Percentiles rank a stretch among this genome's conserved stretches.
Evolutionary conservation across 257 asterid genomes (phyloP).

Genomic region (Nicotiana attenuata): DNA sequence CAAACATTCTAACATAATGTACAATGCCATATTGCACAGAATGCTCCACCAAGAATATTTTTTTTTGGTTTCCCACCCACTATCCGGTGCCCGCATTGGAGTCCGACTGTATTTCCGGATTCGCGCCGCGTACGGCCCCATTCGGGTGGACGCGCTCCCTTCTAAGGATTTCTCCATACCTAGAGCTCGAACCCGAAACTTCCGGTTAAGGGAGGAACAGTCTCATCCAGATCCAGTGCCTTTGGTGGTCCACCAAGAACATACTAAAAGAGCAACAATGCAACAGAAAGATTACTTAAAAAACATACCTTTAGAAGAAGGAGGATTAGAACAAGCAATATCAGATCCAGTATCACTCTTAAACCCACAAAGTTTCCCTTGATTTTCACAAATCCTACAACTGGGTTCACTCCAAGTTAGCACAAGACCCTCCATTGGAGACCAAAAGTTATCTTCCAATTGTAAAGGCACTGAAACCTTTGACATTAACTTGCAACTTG

Average conservation of each 20-base stretch:
- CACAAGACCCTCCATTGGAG: conserved; percentile 42
- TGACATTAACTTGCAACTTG: conserved; percentile 31
- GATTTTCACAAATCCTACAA: conserved; percentile 42
- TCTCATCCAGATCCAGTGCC: no score
- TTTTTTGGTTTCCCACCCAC: no score
- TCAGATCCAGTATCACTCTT: conserved; percentile 23
- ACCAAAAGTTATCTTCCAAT: conserved; percentile 32
- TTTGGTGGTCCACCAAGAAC: background rate
- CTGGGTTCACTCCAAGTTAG: conserved; percentile 46
- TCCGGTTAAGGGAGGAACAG: no score
- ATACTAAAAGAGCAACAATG: background rate
- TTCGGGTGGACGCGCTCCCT: no score
- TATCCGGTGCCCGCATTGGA: no score
- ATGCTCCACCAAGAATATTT: background rate
- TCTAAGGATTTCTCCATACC: no score
- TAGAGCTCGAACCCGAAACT: no score
- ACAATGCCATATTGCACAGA: background rate
- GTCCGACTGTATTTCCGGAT: no score
- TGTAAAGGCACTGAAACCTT: conserved; percentile 34
- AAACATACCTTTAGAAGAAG: conserved; percentile 37
- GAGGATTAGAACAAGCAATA: conserved; percentile 34
- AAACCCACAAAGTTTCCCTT: conserved; percentile 46
- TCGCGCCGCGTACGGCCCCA: no score
- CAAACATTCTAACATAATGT: background rate
- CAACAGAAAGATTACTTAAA: background rate